phyloP scores from a whole-genome alignment of 1,284 basidiomycete genomes.

The Jaminaea rosea region DNA sequence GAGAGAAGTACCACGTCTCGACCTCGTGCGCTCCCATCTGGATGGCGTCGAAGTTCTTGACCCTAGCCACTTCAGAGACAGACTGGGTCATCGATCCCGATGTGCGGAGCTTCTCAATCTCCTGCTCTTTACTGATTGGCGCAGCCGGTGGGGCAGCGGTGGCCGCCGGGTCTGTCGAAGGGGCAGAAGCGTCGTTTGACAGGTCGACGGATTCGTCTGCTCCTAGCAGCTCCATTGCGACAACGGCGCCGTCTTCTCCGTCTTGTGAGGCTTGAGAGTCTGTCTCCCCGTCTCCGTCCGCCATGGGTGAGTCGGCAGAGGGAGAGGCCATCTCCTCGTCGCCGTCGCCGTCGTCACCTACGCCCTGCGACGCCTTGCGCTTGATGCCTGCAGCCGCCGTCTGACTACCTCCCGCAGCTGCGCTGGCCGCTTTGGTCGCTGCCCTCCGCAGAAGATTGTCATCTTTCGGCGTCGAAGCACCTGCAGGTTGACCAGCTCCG shows the following conservation, averaged over 20 bases:
- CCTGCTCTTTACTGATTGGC: constrained; percentile 73
- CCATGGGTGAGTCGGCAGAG: constrained; percentile 54
- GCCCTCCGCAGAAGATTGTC: no score
- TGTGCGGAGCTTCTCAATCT: constrained; percentile 95
- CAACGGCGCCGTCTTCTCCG: constrained; percentile 42
- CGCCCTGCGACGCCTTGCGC: constrained; percentile 49
- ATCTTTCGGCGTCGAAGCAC: constrained; percentile 19
- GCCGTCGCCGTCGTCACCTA: constrained; percentile 49
- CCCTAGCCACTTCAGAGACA: constrained; percentile 88
- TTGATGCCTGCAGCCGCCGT: background rate
- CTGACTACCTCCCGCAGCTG: background rate
- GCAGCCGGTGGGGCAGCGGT: constrained; percentile 51
- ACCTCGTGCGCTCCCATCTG: constrained; percentile 94
- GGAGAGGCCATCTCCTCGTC: constrained; percentile 7
- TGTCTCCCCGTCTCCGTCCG: constrained; percentile 53
- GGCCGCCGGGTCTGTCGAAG: constrained; percentile 21
- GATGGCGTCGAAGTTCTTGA: constrained; percentile 94
- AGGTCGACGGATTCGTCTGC: constrained; percentile 27
- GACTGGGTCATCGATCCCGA: constrained; percentile 99
- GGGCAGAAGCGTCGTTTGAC: constrained; percentile 19
- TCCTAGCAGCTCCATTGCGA: constrained; percentile 52
- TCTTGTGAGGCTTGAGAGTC: constrained; percentile 28
- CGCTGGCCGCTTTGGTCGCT: constrained; percentile 9
- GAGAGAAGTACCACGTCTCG: constrained; percentile 98
- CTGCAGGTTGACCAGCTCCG: constrained; percentile 61